Evolutionary conservation across 1,139 yeast species (phyloP).

Genomic region (Pichia sp.): DNA sequence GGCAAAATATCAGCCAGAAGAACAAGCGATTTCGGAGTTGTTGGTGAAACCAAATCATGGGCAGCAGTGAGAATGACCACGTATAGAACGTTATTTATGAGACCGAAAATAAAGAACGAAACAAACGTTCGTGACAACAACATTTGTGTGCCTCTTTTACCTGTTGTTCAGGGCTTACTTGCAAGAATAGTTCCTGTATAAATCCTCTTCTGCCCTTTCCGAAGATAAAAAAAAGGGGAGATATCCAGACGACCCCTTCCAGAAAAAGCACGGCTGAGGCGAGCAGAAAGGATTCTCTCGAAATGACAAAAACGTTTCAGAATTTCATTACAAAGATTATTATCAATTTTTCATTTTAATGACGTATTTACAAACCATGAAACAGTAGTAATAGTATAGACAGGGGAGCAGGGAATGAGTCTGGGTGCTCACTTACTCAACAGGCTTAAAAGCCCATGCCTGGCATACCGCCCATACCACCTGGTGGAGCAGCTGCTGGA

Average conservation of each 20-base stretch:
- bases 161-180: neutral
- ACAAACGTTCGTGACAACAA: conserved; percentile 32
- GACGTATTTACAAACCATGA: neutral
- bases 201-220: no score
- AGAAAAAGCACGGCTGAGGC: neutral
- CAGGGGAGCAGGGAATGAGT: neutral
- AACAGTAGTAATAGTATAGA: neutral
- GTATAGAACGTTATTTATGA: conserved; percentile 81
- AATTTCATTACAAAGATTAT: neutral
- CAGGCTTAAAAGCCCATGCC: conserved; percentile 36
- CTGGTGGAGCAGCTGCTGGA: conserved; percentile 59
- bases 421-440: neutral
- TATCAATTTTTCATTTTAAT: neutral
- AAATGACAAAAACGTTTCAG: no score
- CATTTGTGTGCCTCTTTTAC: neutral
- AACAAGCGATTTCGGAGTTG: conserved; percentile 81
- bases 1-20: conserved; percentile 85
- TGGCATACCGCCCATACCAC: conserved; percentile 63
- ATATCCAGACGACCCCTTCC: neutral
- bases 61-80: conserved; percentile 93
- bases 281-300: no score
- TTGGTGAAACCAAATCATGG: conserved; percentile 79
- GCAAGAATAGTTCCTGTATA: no score
- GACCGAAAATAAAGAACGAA: conserved; percentile 79
- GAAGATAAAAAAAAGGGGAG: neutral